Percentiles rank a stretch among this genome's conserved stretches.
phyloP scores from a whole-genome alignment of 345 rosid species.

The Gossypium raimondii region DNA sequence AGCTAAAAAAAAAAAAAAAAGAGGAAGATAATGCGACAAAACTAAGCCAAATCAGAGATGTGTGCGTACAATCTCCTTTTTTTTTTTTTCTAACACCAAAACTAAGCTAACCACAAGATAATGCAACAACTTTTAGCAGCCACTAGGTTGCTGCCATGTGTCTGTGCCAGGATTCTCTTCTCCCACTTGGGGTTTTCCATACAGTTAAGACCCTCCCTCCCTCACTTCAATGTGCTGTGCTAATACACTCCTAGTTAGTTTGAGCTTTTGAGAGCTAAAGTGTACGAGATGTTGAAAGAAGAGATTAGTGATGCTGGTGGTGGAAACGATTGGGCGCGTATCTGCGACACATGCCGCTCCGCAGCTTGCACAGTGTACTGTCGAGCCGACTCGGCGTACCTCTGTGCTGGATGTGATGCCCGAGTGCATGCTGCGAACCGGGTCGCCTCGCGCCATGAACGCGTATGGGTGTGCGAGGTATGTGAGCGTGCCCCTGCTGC shows the following conservation, averaged over 20 bases:
- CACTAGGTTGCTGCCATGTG: slow-evolving; percentile 49
- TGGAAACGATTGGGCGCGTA: slow-evolving; percentile 52
- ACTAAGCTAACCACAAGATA: slow-evolving; percentile 13
- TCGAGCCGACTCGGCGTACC: slow-evolving; percentile 70
- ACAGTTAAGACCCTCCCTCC: slow-evolving; percentile 22
- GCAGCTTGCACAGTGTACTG: slow-evolving; percentile 82
- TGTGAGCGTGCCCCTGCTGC: slow-evolving; percentile 91
- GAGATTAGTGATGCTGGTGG: slow-evolving; percentile 31
- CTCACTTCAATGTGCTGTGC: not conserved
- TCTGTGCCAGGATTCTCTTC: slow-evolving; percentile 32
- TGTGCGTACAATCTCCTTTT: no score
- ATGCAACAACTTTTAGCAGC: slow-evolving; percentile 27
- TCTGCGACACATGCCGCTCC: slow-evolving; percentile 68
- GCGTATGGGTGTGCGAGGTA: slow-evolving; percentile 73
- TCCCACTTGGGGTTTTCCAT: slow-evolving; percentile 21
- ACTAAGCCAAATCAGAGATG: no score
- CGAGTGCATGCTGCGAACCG: slow-evolving; percentile 66
- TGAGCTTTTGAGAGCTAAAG: slow-evolving; percentile 3
- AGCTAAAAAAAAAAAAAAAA: no score
- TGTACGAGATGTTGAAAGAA: slow-evolving; percentile 52
- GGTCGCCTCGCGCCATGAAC: slow-evolving; percentile 89
- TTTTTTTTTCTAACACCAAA: not conserved
- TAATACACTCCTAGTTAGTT: not conserved
- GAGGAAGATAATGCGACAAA: no score
- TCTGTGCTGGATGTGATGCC: slow-evolving; percentile 65